A percentile compares a stretch with the other conserved stretches of the same genome.
Conservation (phyloP, 441 rosid genomes). For the Biscutella auriculata region DNA sequence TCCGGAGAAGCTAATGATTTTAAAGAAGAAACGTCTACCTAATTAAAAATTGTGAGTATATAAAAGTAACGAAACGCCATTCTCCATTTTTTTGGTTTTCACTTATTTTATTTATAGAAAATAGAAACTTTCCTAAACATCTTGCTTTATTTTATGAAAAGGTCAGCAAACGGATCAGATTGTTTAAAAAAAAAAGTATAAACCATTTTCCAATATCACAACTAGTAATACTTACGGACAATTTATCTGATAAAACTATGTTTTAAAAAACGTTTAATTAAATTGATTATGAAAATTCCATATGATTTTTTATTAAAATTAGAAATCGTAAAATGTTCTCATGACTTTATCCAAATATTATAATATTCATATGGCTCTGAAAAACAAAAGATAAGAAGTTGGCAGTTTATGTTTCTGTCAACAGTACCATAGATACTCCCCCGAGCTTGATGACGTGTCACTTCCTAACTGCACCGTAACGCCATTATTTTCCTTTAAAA, state of each 20-base stretch:
- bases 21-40: slow-evolving; percentile 22
- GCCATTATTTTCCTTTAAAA: neutral
- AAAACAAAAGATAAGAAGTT: slow-evolving; percentile 4
- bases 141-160: slow-evolving; percentile 10
- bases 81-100: neutral
- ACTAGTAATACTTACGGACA: neutral
- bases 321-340: neutral
- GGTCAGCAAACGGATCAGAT: slow-evolving; percentile 14
- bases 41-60: slow-evolving; percentile 1
- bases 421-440: slow-evolving; percentile 4
- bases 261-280: neutral
- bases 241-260: neutral
- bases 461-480: slow-evolving; percentile 19
- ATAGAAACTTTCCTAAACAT: neutral
- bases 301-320: neutral
- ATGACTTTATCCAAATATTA: neutral
- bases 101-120: neutral
- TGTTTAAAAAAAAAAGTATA: neutral
- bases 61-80: slow-evolving; percentile 21
- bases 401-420: slow-evolving; percentile 18
- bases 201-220: neutral
- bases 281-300: neutral
- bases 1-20: slow-evolving; percentile 15
- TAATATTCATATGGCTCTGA: neutral
- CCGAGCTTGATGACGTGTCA: slow-evolving; percentile 11